Percentiles rank a stretch among this genome's conserved stretches.
phyloP scores from a whole-genome alignment of 306 rosid species.

The Sophora flavescens region DNA sequence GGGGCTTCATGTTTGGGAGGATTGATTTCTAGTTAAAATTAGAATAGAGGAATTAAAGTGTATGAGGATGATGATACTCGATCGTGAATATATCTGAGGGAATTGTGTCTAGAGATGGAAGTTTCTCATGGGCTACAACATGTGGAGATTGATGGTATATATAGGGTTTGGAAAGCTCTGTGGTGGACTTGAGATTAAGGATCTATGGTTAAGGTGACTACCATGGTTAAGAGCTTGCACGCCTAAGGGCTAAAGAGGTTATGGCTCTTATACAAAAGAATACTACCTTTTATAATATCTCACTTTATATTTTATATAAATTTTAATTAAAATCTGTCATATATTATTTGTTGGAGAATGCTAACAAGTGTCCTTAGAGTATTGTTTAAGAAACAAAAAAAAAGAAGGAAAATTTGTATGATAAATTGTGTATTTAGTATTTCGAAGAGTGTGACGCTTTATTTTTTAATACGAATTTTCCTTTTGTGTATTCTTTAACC shows the following conservation, averaged over 20 bases:
- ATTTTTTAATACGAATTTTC: too few relatives aligned
- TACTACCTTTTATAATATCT: background rate
- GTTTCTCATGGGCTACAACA: slow-evolving; percentile 50
- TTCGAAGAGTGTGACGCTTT: too few relatives aligned
- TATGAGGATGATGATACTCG: slow-evolving; percentile 1
- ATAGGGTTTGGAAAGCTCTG: slow-evolving; percentile 47
- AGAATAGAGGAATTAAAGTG: background rate
- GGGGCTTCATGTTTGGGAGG: slow-evolving; percentile 53
- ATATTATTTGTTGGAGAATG: too few relatives aligned
- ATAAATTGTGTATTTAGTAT: too few relatives aligned
- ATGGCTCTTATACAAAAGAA: background rate
- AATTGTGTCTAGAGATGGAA: slow-evolving; percentile 45
- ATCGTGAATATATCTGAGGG: slow-evolving; percentile 7
- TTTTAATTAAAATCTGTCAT: too few relatives aligned
- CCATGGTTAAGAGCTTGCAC: slow-evolving; percentile 48
- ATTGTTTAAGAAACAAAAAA: too few relatives aligned
- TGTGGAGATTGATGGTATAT: slow-evolving; percentile 50
- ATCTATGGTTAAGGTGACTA: slow-evolving; percentile 39
- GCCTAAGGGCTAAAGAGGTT: background rate
- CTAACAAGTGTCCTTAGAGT: too few relatives aligned
- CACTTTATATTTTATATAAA: too few relatives aligned
- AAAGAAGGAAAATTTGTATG: too few relatives aligned
- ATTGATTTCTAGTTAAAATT: background rate
- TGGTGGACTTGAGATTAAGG: background rate
- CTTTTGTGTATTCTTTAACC: too few relatives aligned